Evolutionary conservation across 345 rosid genomes (phyloP).

Genomic region (Bretschneidera sinensis): DNA sequence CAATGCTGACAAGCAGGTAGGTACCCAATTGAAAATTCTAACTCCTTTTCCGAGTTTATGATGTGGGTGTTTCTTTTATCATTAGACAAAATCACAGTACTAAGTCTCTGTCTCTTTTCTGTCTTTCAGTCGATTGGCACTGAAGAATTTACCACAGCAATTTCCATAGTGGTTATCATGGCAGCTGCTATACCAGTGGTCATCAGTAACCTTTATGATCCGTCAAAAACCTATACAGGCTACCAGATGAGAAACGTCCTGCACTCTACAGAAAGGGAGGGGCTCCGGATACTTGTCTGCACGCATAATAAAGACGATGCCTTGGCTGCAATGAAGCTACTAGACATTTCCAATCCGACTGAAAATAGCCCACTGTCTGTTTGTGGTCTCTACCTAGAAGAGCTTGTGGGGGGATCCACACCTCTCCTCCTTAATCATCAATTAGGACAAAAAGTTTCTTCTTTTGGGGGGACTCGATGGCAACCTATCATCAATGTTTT

Average conservation of each 20-base stretch:
- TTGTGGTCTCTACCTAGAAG: slow-evolving; percentile 27
- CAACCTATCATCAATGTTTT: slow-evolving; percentile 24
- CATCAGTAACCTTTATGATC: slow-evolving; percentile 17
- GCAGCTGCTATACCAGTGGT: slow-evolving; percentile 15
- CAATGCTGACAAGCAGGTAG: slow-evolving; percentile 9
- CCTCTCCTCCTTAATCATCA: slow-evolving; percentile 28
- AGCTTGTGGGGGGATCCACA: slow-evolving; percentile 15
- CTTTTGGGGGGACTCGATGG: neutral
- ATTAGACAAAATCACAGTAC: too few relatives aligned
- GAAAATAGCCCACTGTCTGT: slow-evolving; percentile 16
- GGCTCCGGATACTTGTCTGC: slow-evolving; percentile 20
- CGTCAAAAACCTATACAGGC: slow-evolving; percentile 19
- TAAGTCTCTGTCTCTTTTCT: too few relatives aligned
- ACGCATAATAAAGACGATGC: slow-evolving; percentile 30
- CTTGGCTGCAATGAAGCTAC: slow-evolving; percentile 20
- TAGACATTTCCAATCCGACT: slow-evolving; percentile 17
- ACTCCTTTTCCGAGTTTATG: too few relatives aligned
- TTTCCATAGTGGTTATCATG: slow-evolving; percentile 13
- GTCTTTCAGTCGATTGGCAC: neutral
- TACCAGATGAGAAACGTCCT: slow-evolving; percentile 20
- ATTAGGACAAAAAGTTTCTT: slow-evolving; percentile 23
- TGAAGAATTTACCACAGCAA: slow-evolving; percentile 1
- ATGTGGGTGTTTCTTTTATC: too few relatives aligned
- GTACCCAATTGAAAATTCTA: neutral
- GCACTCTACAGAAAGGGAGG: slow-evolving; percentile 7